Percentiles rank a stretch among this genome's conserved stretches.
Evolutionary conservation across 805 yeast species (phyloP).

Genomic region (Starmerella ratchasimensis): DNA sequence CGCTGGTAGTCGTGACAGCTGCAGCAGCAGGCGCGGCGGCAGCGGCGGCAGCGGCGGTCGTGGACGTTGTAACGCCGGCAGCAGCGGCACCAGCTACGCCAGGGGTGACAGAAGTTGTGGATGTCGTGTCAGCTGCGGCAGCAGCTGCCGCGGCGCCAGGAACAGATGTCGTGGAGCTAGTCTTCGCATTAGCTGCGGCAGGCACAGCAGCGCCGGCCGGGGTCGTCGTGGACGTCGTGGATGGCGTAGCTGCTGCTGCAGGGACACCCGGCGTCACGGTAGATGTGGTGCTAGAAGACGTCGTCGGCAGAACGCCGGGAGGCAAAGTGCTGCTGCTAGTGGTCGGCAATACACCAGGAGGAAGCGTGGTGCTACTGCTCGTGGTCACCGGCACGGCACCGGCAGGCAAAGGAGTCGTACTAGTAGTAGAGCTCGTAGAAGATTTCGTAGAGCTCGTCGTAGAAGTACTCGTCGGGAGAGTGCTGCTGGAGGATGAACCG

Average conservation of each 20-base stretch:
- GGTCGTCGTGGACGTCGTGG: neutral
- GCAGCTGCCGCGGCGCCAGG: neutral
- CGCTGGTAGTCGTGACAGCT: neutral
- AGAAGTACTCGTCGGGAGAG: slow-evolving; percentile 3
- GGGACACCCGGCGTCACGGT: slow-evolving; percentile 5
- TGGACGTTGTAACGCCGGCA: slow-evolving; percentile 3
- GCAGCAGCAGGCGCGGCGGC: slow-evolving; percentile 2
- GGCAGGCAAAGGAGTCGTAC: slow-evolving; percentile 2
- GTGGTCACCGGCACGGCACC: slow-evolving; percentile 2
- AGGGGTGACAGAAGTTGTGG: neutral
- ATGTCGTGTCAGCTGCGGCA: neutral
- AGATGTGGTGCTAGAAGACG: slow-evolving; percentile 5
- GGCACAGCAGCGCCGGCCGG: neutral
- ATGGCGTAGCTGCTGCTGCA: slow-evolving; percentile 1
- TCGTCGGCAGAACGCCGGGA: neutral
- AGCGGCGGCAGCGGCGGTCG: slow-evolving; percentile 2
- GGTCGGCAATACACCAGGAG: neutral
- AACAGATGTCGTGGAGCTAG: neutral
- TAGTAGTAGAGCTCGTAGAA: slow-evolving; percentile 3
- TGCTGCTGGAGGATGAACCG: neutral
- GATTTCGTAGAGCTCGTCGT: slow-evolving; percentile 3
- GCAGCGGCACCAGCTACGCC: slow-evolving; percentile 3
- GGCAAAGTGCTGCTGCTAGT: neutral
- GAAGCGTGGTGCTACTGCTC: neutral
- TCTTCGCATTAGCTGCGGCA: neutral